phyloP scores from a whole-genome alignment of 257 asterid species.

The Jacaranda copaia region DNA sequence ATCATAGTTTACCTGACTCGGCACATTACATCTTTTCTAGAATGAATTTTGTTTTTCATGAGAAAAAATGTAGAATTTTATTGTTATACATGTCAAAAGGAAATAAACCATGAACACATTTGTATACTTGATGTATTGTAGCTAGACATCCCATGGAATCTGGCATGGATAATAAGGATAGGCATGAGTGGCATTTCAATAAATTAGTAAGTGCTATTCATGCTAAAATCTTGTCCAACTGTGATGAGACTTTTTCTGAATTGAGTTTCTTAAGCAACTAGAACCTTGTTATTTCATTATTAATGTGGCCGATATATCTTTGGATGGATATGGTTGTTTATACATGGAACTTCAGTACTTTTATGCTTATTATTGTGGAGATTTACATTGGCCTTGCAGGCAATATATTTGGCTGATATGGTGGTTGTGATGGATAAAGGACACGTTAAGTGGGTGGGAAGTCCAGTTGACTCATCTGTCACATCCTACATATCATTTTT shows the following conservation, averaged over 20 bases:
- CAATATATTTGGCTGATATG: slow-evolving; percentile 76
- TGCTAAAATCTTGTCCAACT: background rate
- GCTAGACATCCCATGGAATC: background rate
- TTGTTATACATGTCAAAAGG: background rate
- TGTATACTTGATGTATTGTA: background rate
- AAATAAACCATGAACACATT: background rate
- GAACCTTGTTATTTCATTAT: background rate
- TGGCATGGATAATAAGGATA: background rate
- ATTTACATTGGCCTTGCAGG: slow-evolving; percentile 52
- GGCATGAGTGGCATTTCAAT: background rate
- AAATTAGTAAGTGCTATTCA: background rate
- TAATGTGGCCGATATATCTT: background rate
- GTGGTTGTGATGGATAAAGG: slow-evolving; percentile 93
- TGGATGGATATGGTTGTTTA: background rate
- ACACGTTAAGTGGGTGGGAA: slow-evolving; percentile 77
- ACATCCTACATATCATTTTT: slow-evolving; percentile 62
- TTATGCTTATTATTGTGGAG: background rate
- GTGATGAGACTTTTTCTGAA: background rate
- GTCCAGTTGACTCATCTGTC: slow-evolving; percentile 62
- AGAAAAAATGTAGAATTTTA: background rate
- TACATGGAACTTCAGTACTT: slow-evolving; percentile 1
- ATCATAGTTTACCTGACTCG: too few relatives aligned
- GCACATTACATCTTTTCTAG: background rate
- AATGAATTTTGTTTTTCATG: background rate
- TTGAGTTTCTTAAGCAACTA: background rate